Percentiles rank a stretch among this genome's conserved stretches.
Conservation (phyloP, 331 rosid species). For the Spiraea crenata region DNA sequence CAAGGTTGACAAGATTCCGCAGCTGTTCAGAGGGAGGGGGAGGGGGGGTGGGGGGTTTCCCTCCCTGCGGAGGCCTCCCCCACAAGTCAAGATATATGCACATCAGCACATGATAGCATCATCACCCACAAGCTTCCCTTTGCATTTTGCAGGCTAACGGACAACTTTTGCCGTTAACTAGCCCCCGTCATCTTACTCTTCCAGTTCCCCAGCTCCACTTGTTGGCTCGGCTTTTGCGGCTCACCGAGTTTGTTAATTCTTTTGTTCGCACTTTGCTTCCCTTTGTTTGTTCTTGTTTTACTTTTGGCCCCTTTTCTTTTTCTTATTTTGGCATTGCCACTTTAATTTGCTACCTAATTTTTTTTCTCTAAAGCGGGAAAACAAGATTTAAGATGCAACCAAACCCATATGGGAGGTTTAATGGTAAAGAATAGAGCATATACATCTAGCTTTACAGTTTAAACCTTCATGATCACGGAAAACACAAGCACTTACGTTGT, state of each 20-base stretch:
- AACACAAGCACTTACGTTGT: no score
- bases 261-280: background rate
- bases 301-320: background rate
- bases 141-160: slow-evolving; percentile 19
- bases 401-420: no score
- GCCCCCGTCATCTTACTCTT: slow-evolving; percentile 22
- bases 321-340: background rate
- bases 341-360: background rate
- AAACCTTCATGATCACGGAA: no score
- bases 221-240: slow-evolving; percentile 1
- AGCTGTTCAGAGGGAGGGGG: background rate
- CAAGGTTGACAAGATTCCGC: background rate
- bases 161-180: slow-evolving; percentile 32
- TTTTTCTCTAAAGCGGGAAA: background rate
- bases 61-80: no score
- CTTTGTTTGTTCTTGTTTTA: background rate
- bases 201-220: slow-evolving; percentile 8
- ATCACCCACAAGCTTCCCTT: background rate
- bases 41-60: background rate
- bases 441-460: no score
- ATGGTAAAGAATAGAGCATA: no score
- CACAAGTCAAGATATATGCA: no score
- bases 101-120: no score
- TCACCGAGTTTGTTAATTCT: background rate
- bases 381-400: no score